Conservation (phyloP, 2,329 filamentous ascomycete species). For the Chaetothyriales sp. region DNA sequence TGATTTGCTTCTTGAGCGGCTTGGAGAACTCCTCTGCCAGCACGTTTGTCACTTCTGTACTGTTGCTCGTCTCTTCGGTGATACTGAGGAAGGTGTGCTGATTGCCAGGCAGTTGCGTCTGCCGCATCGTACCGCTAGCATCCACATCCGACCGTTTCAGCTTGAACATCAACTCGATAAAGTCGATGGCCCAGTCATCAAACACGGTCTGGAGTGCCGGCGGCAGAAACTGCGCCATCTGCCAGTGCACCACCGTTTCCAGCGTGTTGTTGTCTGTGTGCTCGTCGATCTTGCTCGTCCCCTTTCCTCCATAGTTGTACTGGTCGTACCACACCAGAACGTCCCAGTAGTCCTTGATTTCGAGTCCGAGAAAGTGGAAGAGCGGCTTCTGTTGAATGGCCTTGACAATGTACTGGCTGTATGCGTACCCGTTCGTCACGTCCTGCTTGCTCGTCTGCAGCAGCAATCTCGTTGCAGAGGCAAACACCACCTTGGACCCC, state of each 20-base stretch:
- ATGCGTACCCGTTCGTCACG: conserved; percentile 90
- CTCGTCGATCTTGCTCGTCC: conserved; percentile 64
- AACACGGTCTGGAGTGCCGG: conserved; percentile 66
- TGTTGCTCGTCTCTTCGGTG: conserved; percentile 40
- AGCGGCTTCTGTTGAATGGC: conserved; percentile 89
- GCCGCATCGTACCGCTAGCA: conserved; percentile 39
- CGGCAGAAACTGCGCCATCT: conserved; percentile 81
- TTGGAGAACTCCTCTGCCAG: conserved; percentile 75
- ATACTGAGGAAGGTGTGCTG: conserved; percentile 31
- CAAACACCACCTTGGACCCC: conserved; percentile 90
- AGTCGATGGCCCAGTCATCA: conserved; percentile 84
- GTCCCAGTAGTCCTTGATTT: conserved; percentile 99
- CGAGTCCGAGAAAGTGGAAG: conserved; percentile 92
- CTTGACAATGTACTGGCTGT: conserved; percentile 94
- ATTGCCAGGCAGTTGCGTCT: conserved; percentile 41
- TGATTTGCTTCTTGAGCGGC: conserved; percentile 77
- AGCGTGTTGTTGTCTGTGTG: conserved; percentile 58
- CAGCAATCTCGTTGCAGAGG: conserved; percentile 72
- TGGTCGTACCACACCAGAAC: conserved; percentile 98
- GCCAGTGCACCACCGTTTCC: conserved; percentile 96
- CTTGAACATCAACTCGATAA: conserved; percentile 83
- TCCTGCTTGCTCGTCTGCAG: conserved; percentile 94
- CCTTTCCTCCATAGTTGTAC: conserved; percentile 95
- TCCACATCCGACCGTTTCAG: conserved; percentile 58
- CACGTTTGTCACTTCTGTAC: conserved; percentile 46